A percentile compares a stretch with the other conserved stretches of the same genome.
These are phyloP conservation scores for Lobosporangium transversale DNA, from an alignment of 192 early-diverging fungal species.

Conservation along the genomic window DNA sequence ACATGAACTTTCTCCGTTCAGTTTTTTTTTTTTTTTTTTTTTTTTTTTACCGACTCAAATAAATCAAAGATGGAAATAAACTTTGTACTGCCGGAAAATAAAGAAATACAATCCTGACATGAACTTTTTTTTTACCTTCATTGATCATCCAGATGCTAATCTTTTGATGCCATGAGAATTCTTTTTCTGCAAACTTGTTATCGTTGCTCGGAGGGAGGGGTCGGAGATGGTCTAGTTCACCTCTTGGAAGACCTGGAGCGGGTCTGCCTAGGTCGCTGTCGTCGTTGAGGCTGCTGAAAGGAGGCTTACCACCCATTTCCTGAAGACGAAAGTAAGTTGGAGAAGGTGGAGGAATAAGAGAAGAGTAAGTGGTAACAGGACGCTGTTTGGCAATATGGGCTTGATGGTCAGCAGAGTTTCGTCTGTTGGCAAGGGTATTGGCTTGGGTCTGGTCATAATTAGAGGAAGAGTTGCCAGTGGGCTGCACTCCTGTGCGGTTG, in stretches of 20 bases:
- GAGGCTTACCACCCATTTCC: conserved; percentile 20
- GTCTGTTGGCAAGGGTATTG: conserved; percentile 51
- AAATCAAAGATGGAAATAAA: neutral
- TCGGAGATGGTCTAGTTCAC: conserved; percentile 37
- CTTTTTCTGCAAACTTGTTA: conserved; percentile 3
- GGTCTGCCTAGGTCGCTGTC: neutral
- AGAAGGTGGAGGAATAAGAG: conserved; percentile 42
- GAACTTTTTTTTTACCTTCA: conserved; percentile 48
- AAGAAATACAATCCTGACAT: no score
- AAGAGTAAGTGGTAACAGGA: conserved; percentile 36
- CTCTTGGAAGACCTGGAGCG: conserved; percentile 1
- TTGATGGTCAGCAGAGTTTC: conserved; percentile 25
- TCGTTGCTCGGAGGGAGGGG: conserved; percentile 8
- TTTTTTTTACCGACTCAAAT: no score
- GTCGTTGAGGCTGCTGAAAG: neutral
- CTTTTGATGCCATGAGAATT: conserved; percentile 42
- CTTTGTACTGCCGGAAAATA: no score
- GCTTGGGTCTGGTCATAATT: conserved; percentile 35
- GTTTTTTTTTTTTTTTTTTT: no score
- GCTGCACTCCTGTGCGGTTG: conserved; percentile 9
- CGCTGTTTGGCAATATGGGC: conserved; percentile 25
- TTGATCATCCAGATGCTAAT: conserved; percentile 61
- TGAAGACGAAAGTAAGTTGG: conserved; percentile 48
- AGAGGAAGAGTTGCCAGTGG: conserved; percentile 23
- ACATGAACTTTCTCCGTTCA: no score